Evolutionary conservation across 768 basidiomycete genomes (phyloP), one percentile per base, ranked within the genome.

Genomic region (Glaciozyma martinii): DNA sequence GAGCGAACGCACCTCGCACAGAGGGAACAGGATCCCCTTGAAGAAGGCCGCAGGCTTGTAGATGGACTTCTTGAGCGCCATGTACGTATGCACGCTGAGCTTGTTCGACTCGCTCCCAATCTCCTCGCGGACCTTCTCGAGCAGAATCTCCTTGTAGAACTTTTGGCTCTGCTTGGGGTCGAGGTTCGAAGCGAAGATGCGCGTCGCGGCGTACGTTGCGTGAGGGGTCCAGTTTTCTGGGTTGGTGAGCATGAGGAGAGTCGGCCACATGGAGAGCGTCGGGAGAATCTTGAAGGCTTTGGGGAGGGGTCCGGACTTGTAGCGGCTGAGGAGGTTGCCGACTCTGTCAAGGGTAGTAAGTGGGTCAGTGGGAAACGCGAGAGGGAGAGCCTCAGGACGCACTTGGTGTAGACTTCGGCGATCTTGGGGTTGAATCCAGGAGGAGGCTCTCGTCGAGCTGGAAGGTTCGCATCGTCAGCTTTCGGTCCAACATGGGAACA

Each of bases 221-320:
- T 97, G 91, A 0, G 95, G 89, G 1, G 90, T 89, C 95, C 95
- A 98, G 72, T 85, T 82, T 78, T 92, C 87, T 1, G 95, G 95
- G 60, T 82, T 82, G 19, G 95, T 98, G 53, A 98, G 82, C 32
- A 93, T 90, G 52, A 99, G 84, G 67, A 98, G 85, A 56, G 91
- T 88, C 15, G 93, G 92, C 95, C 95, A 99, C 66, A 89, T 86
- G 5, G 90, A 88, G 30, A 97, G 84, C 16, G 93, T 88, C 27
- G 95, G 95, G 54, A 99, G 88, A 66, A 99, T 88, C 80, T 99
- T 99, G 84, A 99, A 93, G 5, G 92, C 81, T 78, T 98, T 98
- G 37, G 95, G 95, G 1, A 99, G 82, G 1, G 92, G 86, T 1
- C 93, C 93, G 19, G 92, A 92, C 72, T 88, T 90, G 80, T 99